Base-by-base conservation (phyloP, 345 rosid species). In the Leavenworthia alabamica region DNA sequence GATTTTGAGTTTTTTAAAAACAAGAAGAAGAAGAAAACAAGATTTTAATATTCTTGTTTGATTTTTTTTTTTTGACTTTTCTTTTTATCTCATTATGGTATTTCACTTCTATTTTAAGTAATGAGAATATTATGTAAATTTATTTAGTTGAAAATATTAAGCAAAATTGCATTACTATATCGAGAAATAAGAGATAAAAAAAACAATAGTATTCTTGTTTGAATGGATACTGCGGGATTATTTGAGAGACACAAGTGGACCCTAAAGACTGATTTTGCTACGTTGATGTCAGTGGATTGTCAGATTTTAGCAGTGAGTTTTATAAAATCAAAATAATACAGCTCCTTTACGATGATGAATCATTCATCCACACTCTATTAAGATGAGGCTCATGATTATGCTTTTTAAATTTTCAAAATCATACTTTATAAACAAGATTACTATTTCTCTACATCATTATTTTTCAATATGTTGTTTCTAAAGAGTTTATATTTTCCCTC, bases 281-380 rank as follows among this genome's bases (percentile, higher is more conserved):
- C 57, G 50, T 19, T 56, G 3, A 37, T 47, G 71, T 40, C 49
- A 57, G 58, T 67, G 50, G 13, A 39, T 47, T 48, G 58, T 67
- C 64, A 66, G 71, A 57, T 28, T 1, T 4, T 46, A 56, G 47
- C 71, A 64, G 1, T 48, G 65, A 31, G 72, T 67, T 57, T 66
- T 26, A n/a, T 10, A 26, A 16, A 26, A 1, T 10, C 8, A 16
- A 24, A 48, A 23, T 7, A 31, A 29, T 42, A 31, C 52, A 58
- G 6, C 28, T 46, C 33, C 37, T 55, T 65, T 17, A 12, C 10
- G 1, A 54, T 46, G 10, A 37, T 26, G 5, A 45, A 45, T 56
- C 24, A 56, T 67, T 67, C 26, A 50, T 60, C 45, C 12, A 37
- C 48, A 32, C 51, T 42, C 22, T 24, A 11, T 3, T 3, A 7